A percentile compares a stretch with the other conserved stretches of the same genome.
Conservation (phyloP, 768 basidiomycete species). For the Kwoniella dendrophila region DNA sequence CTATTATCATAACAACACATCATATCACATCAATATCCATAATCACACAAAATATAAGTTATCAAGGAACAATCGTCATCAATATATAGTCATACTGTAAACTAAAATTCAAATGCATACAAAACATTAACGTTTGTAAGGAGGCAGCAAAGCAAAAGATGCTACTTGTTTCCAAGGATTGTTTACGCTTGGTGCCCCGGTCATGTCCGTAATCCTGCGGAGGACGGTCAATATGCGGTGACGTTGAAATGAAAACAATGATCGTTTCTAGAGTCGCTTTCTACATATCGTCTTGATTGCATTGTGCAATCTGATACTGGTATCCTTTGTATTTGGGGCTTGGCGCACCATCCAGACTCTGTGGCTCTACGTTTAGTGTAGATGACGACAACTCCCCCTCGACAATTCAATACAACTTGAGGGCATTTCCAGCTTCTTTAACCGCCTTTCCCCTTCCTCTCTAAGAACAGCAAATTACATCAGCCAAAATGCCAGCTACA, state of each 20-base stretch:
- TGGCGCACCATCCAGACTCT: too few relatives aligned
- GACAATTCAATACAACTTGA: too few relatives aligned
- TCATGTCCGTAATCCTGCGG: neutral
- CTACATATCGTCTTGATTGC: neutral
- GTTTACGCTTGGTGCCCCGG: neutral
- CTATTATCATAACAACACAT: conserved; percentile 3
- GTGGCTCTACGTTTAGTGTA: too few relatives aligned
- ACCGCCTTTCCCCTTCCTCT: too few relatives aligned
- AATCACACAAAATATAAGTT: neutral
- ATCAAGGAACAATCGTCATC: neutral
- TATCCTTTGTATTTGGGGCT: too few relatives aligned
- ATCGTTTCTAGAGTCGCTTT: neutral
- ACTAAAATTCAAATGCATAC: neutral
- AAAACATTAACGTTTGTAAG: neutral
- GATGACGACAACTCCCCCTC: too few relatives aligned
- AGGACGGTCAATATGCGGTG: neutral
- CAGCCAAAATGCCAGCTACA: conserved; percentile 40
- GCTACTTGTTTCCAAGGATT: too few relatives aligned
- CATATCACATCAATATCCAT: neutral
- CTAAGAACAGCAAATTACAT: neutral
- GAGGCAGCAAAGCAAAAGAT: neutral
- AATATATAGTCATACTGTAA: neutral
- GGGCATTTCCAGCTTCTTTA: too few relatives aligned
- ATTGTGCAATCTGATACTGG: too few relatives aligned
- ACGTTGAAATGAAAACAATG: neutral